phyloP scores from a whole-genome alignment of 2,329 filamentous ascomycete species.

The Teratosphaeria destructans region DNA sequence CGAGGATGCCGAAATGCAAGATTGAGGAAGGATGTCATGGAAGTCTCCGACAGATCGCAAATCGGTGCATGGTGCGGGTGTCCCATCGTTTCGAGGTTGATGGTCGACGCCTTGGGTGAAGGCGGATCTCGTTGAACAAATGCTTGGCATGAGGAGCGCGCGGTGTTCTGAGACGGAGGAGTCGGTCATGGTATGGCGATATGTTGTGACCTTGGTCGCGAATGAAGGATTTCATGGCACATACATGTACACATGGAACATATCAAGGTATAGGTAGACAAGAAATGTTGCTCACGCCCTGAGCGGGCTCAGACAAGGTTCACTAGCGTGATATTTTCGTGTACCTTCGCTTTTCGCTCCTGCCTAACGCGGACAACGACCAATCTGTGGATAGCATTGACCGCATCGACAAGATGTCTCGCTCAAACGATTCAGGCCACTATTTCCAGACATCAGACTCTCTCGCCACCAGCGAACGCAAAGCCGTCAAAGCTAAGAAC shows the following conservation, averaged over 20 bases:
- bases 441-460: conserved; percentile 81
- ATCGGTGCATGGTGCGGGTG: background rate
- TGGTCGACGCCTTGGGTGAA: no score
- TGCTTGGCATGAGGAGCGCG: no score
- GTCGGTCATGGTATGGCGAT: no score
- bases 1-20: background rate
- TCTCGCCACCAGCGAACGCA: conserved; percentile 45
- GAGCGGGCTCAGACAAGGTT: background rate
- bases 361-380: background rate
- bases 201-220: no score
- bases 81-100: no score
- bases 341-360: background rate
- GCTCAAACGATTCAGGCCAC: conserved; percentile 62
- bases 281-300: no score
- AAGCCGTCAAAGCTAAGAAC: conserved; percentile 67
- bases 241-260: no score
- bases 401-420: conserved; percentile 41
- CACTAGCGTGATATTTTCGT: background rate
- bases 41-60: background rate
- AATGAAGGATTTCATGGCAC: no score
- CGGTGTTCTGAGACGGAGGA: no score
- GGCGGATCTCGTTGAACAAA: no score
- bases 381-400: background rate
- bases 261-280: no score
- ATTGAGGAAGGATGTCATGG: background rate